phyloP scores from a whole-genome alignment of 73 alveolate genomes.

The Loxodes magnus region DNA sequence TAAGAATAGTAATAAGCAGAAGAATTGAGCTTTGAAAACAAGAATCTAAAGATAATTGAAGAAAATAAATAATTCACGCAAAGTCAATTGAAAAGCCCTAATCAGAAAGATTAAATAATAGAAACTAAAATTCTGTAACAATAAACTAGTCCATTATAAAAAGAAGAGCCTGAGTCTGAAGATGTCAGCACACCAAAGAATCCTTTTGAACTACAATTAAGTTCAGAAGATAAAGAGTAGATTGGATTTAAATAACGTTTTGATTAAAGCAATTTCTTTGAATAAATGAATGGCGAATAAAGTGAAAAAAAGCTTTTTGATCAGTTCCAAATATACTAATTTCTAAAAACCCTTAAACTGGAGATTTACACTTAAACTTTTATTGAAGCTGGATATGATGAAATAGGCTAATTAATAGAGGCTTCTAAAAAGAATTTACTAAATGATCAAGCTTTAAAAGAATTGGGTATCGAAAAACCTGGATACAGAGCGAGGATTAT shows the following conservation, averaged over 20 bases:
- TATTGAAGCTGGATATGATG: slow-evolving; percentile 9
- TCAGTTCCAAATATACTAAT: background rate
- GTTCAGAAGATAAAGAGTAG: too few relatives aligned
- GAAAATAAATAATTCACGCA: background rate
- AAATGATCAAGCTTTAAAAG: slow-evolving; percentile 32
- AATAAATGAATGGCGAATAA: too few relatives aligned
- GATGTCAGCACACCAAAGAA: too few relatives aligned
- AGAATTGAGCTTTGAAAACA: background rate
- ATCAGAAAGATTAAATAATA: background rate
- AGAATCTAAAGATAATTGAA: background rate
- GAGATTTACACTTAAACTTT: background rate
- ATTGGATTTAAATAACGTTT: too few relatives aligned
- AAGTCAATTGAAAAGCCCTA: background rate
- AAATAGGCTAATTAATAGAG: background rate
- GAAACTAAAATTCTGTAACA: background rate
- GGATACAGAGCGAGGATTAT: slow-evolving; percentile 34
- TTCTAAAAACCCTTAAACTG: slow-evolving; percentile 1
- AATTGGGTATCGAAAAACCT: slow-evolving; percentile 27
- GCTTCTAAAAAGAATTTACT: slow-evolving; percentile 10
- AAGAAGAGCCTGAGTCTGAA: too few relatives aligned
- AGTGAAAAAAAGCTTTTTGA: background rate
- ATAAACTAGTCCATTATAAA: background rate
- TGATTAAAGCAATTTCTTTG: too few relatives aligned
- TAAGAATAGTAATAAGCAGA: background rate
- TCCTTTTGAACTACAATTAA: too few relatives aligned